Percentiles rank a stretch among this genome's conserved stretches.
These are phyloP conservation scores for Calvatia gigantea DNA, from an alignment of 768 basidiomycete species.

Conservation along the genomic window DNA sequence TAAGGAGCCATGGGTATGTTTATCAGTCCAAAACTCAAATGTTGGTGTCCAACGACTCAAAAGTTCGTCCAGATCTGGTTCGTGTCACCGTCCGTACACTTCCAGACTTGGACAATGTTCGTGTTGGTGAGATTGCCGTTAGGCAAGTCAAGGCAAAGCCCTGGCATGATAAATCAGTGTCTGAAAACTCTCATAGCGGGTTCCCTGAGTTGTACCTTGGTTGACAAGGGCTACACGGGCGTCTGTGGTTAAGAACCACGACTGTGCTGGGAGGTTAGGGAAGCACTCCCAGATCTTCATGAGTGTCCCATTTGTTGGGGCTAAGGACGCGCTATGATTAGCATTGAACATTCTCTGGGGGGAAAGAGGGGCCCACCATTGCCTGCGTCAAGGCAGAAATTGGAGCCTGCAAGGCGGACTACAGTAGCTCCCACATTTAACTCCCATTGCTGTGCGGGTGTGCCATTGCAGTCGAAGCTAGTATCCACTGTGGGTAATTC, in stretches of 20 bases:
- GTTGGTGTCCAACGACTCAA: too few relatives aligned
- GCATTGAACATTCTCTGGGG: neutral
- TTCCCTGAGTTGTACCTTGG: neutral
- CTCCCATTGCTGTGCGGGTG: conserved; percentile 23
- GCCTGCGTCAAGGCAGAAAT: conserved; percentile 26
- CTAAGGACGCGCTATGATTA: neutral
- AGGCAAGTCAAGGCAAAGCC: conserved; percentile 11
- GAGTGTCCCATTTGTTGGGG: conserved; percentile 12
- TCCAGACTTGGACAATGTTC: conserved; percentile 14
- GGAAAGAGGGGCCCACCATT: conserved; percentile 13
- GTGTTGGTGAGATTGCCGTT: conserved; percentile 13
- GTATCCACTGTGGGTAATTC: neutral
- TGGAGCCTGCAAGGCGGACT: conserved; percentile 19
- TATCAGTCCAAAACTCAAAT: too few relatives aligned
- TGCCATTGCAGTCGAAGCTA: conserved; percentile 26
- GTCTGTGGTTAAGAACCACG: conserved; percentile 15
- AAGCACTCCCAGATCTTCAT: conserved; percentile 23
- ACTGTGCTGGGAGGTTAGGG: conserved; percentile 17
- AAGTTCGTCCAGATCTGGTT: conserved; percentile 15
- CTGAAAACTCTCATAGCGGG: too few relatives aligned
- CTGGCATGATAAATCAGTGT: neutral
- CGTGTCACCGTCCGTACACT: conserved; percentile 12
- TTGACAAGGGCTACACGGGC: conserved; percentile 9
- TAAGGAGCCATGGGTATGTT: too few relatives aligned
- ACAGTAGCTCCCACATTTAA: conserved; percentile 17